Evolutionary conservation across 2,329 filamentous ascomycete genomes (phyloP).

Genomic region (Verticillium isaacii): DNA sequence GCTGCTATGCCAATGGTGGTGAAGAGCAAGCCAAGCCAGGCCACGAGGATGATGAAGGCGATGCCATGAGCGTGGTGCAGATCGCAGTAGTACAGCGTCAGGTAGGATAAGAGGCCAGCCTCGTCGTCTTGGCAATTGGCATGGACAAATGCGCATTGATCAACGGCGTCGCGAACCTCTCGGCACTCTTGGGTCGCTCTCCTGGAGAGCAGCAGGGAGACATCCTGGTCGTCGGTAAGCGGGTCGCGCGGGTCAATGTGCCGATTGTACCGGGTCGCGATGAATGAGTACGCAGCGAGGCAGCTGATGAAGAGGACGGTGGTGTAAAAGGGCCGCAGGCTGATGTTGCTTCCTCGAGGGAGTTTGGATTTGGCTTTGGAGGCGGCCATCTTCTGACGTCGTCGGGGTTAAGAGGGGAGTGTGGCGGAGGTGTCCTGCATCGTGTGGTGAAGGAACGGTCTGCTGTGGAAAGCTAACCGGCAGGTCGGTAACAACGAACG

Average conservation of each 20-base stretch:
- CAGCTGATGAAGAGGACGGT: slow-evolving; percentile 41
- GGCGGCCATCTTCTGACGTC: slow-evolving; percentile 19
- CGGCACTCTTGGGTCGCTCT: slow-evolving; percentile 56
- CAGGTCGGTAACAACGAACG: not conserved
- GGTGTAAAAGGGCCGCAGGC: slow-evolving; percentile 44
- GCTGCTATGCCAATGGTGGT: slow-evolving; percentile 96
- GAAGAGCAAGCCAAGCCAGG: slow-evolving; percentile 88
- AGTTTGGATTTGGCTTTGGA: slow-evolving; percentile 8
- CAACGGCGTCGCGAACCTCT: slow-evolving; percentile 67
- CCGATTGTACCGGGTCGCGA: slow-evolving; percentile 20
- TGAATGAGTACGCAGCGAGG: slow-evolving; percentile 39
- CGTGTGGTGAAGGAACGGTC: not conserved
- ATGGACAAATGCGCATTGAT: slow-evolving; percentile 84
- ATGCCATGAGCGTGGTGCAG: slow-evolving; percentile 64
- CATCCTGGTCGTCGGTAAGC: slow-evolving; percentile 8
- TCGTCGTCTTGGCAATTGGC: slow-evolving; percentile 84
- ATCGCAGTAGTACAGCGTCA: slow-evolving; percentile 85
- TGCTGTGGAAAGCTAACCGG: not conserved
- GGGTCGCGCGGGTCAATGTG: not conserved
- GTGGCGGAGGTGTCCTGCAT: not conserved
- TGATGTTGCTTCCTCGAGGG: slow-evolving; percentile 29
- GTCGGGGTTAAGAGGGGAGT: not conserved
- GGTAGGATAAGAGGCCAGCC: slow-evolving; percentile 83
- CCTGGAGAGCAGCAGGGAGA: slow-evolving; percentile 19
- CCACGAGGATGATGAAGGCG: slow-evolving; percentile 71